phyloP scores from a whole-genome alignment of 371 early-diverging fungal species.

The Parasitella parasitica region DNA sequence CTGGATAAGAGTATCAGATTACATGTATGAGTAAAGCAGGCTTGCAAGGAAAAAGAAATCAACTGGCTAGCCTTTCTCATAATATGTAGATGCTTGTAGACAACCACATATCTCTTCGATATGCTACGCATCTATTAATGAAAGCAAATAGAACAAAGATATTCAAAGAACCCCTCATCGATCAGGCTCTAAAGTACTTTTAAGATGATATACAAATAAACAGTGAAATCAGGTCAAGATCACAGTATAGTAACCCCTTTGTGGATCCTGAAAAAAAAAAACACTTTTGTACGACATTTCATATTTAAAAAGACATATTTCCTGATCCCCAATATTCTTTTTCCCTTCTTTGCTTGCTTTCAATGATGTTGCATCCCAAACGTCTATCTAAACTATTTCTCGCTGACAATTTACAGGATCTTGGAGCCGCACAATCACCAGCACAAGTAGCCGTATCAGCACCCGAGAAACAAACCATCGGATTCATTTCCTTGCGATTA shows the following conservation, averaged over 20 bases:
- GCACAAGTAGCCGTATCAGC: conserved; percentile 11
- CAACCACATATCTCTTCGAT: neutral
- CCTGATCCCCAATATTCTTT: conserved; percentile 5
- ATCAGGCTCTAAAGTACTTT: neutral
- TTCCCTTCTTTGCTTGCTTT: neutral
- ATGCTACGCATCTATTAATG: no score
- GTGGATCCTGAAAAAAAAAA: conserved; percentile 9
- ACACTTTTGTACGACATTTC: conserved; percentile 10
- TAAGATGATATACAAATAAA: neutral
- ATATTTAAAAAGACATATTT: conserved; percentile 5
- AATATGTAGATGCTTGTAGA: neutral
- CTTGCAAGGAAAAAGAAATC: neutral
- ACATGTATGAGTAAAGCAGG: neutral
- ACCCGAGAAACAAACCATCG: conserved; percentile 29
- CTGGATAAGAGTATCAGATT: neutral
- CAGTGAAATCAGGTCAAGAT: neutral
- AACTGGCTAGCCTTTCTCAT: no score
- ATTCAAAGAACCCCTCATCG: neutral
- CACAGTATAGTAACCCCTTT: conserved; percentile 2
- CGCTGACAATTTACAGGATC: neutral
- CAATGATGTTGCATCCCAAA: neutral
- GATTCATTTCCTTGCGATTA: conserved; percentile 24
- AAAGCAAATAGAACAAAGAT: neutral
- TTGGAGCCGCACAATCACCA: conserved; percentile 22
- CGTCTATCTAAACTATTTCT: neutral